Base-by-base conservation (phyloP, 2,329 filamentous ascomycete genomes). In the Aspergillus candidus region DNA sequence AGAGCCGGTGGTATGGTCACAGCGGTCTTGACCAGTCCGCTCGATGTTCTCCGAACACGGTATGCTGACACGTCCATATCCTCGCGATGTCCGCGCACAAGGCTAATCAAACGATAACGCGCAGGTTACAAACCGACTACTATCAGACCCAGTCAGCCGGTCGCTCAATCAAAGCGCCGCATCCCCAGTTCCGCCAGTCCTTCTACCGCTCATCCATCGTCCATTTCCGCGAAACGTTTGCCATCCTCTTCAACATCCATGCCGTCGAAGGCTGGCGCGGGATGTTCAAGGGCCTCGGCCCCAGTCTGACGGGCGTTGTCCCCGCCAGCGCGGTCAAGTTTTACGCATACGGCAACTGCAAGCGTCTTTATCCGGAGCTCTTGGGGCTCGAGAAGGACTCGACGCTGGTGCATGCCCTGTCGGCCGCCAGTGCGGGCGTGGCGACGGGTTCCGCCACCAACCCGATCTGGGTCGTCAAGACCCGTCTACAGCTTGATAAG, bases 1-100 rank as follows among this genome's bases (percentile, higher is more conserved):
- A 63, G 60, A 50, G 53, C 53, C 45, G 89, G 88, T 43, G 91
- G 91, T 35, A 87, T 95, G 60, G 88, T 86, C 30, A 94, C 88
- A 10, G 91, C 90, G 41, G 77, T 96, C 41, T 84, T 94, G 48
- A 95, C 90, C 40, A 96, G 90, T 63, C 91, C 91, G 31, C 82
- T 97, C 55, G 91, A 97, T 72, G 91, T 97, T 47, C 94, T 96
- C 67, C 95, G 96, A 74, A 97, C 91, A 34, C 94, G 94, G 67
- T 48, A 40, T 27, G 27, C 27, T 31, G 18, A 6, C 35, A 35
- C 35, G 17, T 11, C n/a, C 8, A n/a, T 15, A 37, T 14, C 18
- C 14, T 32, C 10, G 13, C 3, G 2, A 40, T 13, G 14, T 27
- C 22, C 22, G 22, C 22, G 22, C 22, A 5, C 2, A 27, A 8